These are phyloP conservation scores for Trichoderma sp. DNA, from an alignment of 2,329 filamentous ascomycete species.

Conservation along the genomic window DNA sequence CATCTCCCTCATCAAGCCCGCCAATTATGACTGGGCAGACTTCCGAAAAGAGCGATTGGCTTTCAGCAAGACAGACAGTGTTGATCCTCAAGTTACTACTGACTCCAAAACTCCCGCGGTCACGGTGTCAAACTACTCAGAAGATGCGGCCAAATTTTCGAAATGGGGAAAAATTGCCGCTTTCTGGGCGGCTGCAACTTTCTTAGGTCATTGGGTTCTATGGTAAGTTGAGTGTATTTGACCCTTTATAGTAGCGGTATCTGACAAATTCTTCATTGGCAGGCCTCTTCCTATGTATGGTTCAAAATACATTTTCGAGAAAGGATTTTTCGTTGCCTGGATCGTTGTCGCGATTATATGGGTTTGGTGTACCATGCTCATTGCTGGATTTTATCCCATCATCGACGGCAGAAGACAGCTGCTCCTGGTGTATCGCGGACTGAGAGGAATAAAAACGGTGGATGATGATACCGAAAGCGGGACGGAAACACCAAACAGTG, in stretches of 20 bases:
- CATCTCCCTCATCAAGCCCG: conserved; percentile 45
- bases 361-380: conserved; percentile 50
- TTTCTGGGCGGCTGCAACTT: conserved; percentile 47
- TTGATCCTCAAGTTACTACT: neutral
- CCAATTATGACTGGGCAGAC: conserved; percentile 40
- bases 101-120: conserved; percentile 27
- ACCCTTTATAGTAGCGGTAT: neutral
- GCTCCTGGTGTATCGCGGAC: conserved; percentile 21
- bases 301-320: conserved; percentile 47
- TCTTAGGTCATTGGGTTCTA: conserved; percentile 51
- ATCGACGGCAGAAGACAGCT: conserved; percentile 42
- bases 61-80: conserved; percentile 28
- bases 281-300: conserved; percentile 54
- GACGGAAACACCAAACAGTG: neutral
- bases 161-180: conserved; percentile 46
- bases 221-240: conserved; percentile 36
- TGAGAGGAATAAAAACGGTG: conserved; percentile 11
- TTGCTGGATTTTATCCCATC: conserved; percentile 49
- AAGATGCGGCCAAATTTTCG: conserved; percentile 39
- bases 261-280: neutral
- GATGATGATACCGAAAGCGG: conserved; percentile 3
- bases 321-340: conserved; percentile 50
- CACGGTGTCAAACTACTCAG: conserved; percentile 26
- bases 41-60: conserved; percentile 41
- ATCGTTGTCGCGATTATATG: conserved; percentile 50